Conservation (phyloP, 2,329 filamentous ascomycete species). For the Exophiala phaeomuriformis region DNA sequence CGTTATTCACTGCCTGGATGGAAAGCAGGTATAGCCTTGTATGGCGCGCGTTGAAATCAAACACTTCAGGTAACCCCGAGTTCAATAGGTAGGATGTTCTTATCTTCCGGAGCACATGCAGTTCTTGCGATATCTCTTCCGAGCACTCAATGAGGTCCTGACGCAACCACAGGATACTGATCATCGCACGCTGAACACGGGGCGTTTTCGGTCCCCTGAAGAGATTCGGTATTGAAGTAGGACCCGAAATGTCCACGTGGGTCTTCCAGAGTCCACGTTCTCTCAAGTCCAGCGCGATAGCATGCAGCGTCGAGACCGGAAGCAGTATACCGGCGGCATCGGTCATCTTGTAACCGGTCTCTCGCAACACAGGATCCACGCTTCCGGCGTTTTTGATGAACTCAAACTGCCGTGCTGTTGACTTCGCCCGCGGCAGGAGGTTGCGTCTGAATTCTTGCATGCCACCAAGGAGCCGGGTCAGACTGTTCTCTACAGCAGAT, state of each 20-base stretch:
- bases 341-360: not conserved
- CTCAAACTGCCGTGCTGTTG: not conserved
- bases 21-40: not conserved
- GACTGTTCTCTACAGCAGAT: not conserved
- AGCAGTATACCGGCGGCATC: not conserved
- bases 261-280: not conserved
- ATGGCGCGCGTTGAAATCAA: not conserved
- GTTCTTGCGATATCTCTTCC: not conserved
- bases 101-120: not conserved
- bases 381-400: not conserved
- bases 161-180: not conserved
- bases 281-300: not conserved
- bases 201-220: not conserved
- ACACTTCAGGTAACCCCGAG: not conserved
- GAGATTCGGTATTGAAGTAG: not conserved
- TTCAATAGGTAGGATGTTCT: not conserved
- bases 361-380: not conserved
- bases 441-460: not conserved
- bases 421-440: not conserved
- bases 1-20: not conserved
- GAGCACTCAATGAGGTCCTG: not conserved
- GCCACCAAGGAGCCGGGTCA: not conserved
- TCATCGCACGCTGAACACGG: not conserved
- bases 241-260: not conserved
- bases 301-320: not conserved